phyloP scores from a whole-genome alignment of 208 protist genomes.

The Porcisia deanei region DNA sequence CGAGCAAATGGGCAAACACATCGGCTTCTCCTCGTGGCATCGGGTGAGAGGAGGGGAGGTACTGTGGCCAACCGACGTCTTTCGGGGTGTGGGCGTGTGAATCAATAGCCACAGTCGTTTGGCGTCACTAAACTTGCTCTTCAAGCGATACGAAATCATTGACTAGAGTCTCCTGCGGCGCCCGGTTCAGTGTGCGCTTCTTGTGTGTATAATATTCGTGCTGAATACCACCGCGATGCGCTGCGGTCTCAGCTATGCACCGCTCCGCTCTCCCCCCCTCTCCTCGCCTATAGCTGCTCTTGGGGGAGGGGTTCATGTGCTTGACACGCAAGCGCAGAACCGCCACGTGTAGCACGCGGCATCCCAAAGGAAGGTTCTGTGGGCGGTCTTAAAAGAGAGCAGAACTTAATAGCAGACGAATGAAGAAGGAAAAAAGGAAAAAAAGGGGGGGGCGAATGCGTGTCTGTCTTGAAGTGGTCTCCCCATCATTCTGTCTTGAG shows the following conservation, averaged over 20 bases:
- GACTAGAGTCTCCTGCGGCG: conserved; percentile 21
- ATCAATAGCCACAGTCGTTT: conserved; percentile 11
- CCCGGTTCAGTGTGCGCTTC: neutral
- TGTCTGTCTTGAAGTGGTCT: too few relatives aligned
- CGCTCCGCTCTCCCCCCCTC: neutral
- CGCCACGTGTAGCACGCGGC: neutral
- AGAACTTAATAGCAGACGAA: neutral
- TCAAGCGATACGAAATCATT: conserved; percentile 48
- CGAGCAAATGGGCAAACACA: neutral
- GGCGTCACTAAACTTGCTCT: conserved; percentile 23
- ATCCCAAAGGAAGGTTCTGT: neutral
- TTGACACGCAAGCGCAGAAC: neutral
- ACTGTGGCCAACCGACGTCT: conserved; percentile 2
- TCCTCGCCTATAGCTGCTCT: neutral
- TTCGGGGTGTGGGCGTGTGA: conserved; percentile 14
- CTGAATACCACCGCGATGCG: neutral
- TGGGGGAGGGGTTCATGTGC: neutral
- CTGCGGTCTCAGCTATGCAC: neutral
- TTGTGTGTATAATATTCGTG: neutral
- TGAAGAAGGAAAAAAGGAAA: neutral
- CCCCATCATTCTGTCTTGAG: neutral
- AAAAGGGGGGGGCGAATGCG: neutral
- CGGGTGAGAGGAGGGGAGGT: neutral
- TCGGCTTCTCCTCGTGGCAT: neutral
- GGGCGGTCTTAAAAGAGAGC: neutral